Base-by-base conservation (phyloP, 306 rosid species). In the Rosa multiflora region DNA sequence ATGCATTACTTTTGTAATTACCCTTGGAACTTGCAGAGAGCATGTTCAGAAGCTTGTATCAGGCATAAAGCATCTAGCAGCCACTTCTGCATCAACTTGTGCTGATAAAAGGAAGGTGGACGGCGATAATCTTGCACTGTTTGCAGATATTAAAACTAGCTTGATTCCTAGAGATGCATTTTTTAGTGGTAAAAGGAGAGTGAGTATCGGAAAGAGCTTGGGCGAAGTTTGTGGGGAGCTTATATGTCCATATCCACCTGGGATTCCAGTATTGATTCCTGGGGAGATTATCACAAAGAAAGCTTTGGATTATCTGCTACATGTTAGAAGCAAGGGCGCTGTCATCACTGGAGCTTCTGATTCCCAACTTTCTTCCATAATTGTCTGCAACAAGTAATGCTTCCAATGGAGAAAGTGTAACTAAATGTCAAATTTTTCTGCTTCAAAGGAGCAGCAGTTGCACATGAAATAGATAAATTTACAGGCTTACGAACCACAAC, bases 161-260 rank as follows among this genome's bases (percentile, higher is more conserved):
- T 82, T 94, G 81, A 89, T 83, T 74, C 98, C 97, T 23, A 91
- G 98, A 84, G 98, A 91, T 23, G 98, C 98, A 53, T 94, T 94
- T 67, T 94, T 94, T 20, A 77, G 83, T 8, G 84, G 86, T 35
- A 94, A 91, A 87, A 87, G 81, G 78, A 91, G 88, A 68, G 90
- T 84, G 78, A 56, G 80, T 26, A 70, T 88, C 21, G 84, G 72
- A 79, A 88, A 89, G 61, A 84, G 97, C 80, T 44, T 90, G 0
- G 96, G 98, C 47, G 81, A 88, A 75, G 80, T 92, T 77, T 84
- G 96, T 29, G 96, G 97, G 78, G 98, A 92, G 91, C 90, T 92
- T 71, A 75, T 94, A 71, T 90, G 90, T 75, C 91, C 97, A 40
- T 94, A 90, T 61, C 98, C 97, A 15, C 98, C 98, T 0, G 98